A percentile compares a stretch with the other conserved stretches of the same genome.
These are phyloP conservation scores for Fusarium mundagurra DNA, from an alignment of 2,329 filamentous ascomycete species.

Conservation along the genomic window DNA sequence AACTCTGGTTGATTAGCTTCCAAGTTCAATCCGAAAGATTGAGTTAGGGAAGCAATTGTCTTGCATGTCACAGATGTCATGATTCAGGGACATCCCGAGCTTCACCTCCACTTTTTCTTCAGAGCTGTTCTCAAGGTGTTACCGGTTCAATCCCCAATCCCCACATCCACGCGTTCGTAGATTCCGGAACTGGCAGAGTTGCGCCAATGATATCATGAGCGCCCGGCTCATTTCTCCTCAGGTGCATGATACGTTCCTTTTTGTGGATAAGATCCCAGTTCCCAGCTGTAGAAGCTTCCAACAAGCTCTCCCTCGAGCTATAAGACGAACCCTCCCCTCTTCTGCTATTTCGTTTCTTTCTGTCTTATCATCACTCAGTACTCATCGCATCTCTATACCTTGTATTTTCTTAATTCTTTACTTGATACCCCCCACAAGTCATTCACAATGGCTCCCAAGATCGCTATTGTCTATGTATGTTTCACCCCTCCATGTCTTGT, in stretches of 20 bases:
- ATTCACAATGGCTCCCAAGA: slow-evolving; percentile 83
- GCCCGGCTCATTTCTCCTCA: not conserved
- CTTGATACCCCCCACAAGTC: slow-evolving; percentile 24
- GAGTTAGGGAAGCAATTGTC: not conserved
- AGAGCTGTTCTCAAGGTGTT: not conserved
- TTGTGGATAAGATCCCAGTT: slow-evolving; percentile 9
- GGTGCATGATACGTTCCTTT: slow-evolving; percentile 8
- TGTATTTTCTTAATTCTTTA: slow-evolving; percentile 9
- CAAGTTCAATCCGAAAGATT: not conserved
- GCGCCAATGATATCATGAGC: slow-evolving; percentile 32
- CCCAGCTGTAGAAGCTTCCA: slow-evolving; percentile 22
- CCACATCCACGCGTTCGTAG: slow-evolving; percentile 8
- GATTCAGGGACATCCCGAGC: slow-evolving; percentile 7
- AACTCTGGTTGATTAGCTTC: not conserved
- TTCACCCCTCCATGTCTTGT: slow-evolving; percentile 10
- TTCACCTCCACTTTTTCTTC: slow-evolving; percentile 13
- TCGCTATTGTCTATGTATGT: slow-evolving; percentile 89
- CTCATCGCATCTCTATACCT: not conserved
- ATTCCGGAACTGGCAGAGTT: slow-evolving; percentile 23
- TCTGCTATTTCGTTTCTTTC: not conserved
- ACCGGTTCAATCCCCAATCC: not conserved
- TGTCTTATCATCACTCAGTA: not conserved
- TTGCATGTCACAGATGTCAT: not conserved
- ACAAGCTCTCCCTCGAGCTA: slow-evolving; percentile 26
- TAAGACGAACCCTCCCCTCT: slow-evolving; percentile 39